A percentile compares a stretch with the other conserved stretches of the same genome.
phyloP scores from a whole-genome alignment of 306 rosid species.

The Medicago ruthenica region DNA sequence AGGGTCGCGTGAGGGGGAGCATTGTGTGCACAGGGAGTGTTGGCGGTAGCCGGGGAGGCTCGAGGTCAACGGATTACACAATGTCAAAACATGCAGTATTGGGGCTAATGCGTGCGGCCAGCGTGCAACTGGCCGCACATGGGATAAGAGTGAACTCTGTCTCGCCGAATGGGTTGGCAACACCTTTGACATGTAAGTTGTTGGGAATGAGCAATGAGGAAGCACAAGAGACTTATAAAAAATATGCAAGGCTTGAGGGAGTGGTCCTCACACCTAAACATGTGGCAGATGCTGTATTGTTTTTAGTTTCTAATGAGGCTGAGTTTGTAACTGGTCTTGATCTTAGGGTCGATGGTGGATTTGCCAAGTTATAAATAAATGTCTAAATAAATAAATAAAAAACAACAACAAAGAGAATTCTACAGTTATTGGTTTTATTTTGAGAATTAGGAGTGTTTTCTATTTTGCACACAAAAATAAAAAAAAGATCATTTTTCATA shows the following conservation, averaged over 20 bases:
- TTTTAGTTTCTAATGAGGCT: constrained; percentile 43
- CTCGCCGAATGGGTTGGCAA: constrained; percentile 55
- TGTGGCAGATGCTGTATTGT: constrained; percentile 58
- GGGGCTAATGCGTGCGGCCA: constrained; percentile 54
- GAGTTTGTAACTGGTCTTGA: constrained; percentile 53
- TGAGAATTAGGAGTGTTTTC: no score
- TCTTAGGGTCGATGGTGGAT: constrained; percentile 45
- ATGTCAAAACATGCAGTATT: constrained; percentile 65
- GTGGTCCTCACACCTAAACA: constrained; percentile 39
- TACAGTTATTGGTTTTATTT: no score
- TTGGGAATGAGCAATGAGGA: neutral
- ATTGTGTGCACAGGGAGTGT: constrained; percentile 58
- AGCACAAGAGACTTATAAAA: neutral
- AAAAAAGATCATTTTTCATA: no score
- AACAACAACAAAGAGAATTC: no score
- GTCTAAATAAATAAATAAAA: no score
- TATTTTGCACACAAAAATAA: no score
- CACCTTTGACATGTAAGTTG: constrained; percentile 35
- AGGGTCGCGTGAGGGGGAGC: constrained; percentile 52
- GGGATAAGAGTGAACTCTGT: constrained; percentile 65
- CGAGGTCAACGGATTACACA: constrained; percentile 34
- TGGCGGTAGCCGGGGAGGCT: neutral
- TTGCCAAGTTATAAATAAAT: no score
- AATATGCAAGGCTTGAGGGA: constrained; percentile 44
- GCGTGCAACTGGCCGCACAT: constrained; percentile 50